These are phyloP conservation scores for Laguncularia racemosa DNA, from an alignment of 345 rosid species.

Conservation along the genomic window DNA sequence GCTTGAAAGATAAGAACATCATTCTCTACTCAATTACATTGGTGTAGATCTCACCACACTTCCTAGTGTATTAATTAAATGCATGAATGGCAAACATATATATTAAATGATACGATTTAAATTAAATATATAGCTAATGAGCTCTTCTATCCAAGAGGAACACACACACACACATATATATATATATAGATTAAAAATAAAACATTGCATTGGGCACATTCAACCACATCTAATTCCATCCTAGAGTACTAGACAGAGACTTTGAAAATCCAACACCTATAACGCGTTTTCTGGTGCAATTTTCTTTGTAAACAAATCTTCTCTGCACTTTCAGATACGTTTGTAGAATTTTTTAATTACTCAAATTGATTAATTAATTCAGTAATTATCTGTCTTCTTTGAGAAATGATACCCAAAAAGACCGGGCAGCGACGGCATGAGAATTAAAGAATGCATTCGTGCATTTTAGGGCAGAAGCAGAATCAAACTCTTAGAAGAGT, in stretches of 20 bases:
- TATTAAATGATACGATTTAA: neutral
- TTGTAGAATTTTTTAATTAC: no score
- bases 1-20: no score
- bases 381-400: neutral
- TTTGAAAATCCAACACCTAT: constrained; percentile 11
- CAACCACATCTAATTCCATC: constrained; percentile 1
- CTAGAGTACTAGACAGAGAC: constrained; percentile 8
- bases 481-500: constrained; percentile 1
- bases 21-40: no score
- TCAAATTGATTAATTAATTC: neutral
- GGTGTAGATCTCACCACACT: no score
- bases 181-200: no score
- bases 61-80: no score
- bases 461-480: constrained; percentile 1
- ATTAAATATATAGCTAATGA: no score
- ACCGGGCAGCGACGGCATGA: constrained; percentile 5
- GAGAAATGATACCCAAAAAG: neutral
- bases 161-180: no score
- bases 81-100: no score
- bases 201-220: neutral
- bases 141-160: neutral
- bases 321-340: no score
- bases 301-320: constrained; percentile 2
- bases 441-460: constrained; percentile 3
- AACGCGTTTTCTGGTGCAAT: constrained; percentile 14